Evolutionary conservation across 2,329 filamentous ascomycete genomes (phyloP).

Genomic region (Fusarium pilosicola): DNA sequence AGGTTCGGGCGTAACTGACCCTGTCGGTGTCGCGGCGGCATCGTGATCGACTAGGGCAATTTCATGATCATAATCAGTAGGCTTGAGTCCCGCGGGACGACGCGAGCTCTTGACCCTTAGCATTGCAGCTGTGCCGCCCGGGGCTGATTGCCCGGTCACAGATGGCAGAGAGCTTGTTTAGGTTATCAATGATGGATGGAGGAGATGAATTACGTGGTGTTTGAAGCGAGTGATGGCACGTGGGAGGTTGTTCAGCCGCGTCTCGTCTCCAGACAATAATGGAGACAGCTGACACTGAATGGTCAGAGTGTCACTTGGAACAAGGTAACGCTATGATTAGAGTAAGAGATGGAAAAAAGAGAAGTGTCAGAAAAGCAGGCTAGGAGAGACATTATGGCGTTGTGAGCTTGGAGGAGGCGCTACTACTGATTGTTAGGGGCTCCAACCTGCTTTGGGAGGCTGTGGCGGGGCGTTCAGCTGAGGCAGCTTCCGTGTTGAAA

Average conservation of each 20-base stretch:
- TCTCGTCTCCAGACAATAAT: not conserved
- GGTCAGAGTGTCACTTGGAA: not conserved
- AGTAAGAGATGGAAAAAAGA: not conserved
- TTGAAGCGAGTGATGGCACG: not conserved
- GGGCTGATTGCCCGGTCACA: slow-evolving; percentile 26
- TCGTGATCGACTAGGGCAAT: slow-evolving; percentile 73
- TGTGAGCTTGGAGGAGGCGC: slow-evolving; percentile 33
- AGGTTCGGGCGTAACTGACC: slow-evolving; percentile 33
- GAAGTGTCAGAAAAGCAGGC: slow-evolving; percentile 5
- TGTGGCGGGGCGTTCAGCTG: slow-evolving; percentile 32
- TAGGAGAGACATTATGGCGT: slow-evolving; percentile 25
- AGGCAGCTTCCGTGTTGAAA: slow-evolving; percentile 24
- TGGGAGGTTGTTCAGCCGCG: not conserved
- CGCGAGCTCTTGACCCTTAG: slow-evolving; percentile 60
- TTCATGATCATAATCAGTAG: slow-evolving; percentile 75
- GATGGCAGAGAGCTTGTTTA: slow-evolving; percentile 1
- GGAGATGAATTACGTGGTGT: not conserved
- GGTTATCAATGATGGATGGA: slow-evolving; percentile 1
- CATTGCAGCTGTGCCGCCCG: slow-evolving; percentile 40
- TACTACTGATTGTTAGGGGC: slow-evolving; percentile 29
- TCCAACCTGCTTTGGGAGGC: slow-evolving; percentile 34
- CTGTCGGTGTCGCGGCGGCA: slow-evolving; percentile 40
- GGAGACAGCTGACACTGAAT: slow-evolving; percentile 1
- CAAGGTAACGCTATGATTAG: slow-evolving; percentile 5
- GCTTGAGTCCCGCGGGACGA: slow-evolving; percentile 64